phyloP scores from a whole-genome alignment of 1,284 basidiomycete genomes.

The Heterobasidion irregulare region DNA sequence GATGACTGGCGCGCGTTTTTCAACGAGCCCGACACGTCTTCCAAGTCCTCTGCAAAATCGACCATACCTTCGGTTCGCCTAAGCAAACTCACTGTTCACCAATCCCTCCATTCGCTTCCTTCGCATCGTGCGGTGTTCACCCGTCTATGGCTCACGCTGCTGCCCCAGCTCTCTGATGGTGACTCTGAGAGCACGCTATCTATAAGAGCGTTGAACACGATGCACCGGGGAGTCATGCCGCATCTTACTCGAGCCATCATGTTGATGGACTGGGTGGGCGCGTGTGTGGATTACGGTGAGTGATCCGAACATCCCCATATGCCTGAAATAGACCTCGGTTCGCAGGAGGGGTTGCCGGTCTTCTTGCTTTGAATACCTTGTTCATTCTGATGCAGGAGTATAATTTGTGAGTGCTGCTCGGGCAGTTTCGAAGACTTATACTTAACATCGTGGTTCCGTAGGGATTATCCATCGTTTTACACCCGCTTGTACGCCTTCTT shows the following conservation, averaged over 20 bases:
- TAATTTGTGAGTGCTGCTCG: slow-evolving; percentile 64
- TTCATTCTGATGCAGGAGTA: slow-evolving; percentile 91
- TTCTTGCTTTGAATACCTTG: slow-evolving; percentile 87
- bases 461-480: slow-evolving; percentile 96
- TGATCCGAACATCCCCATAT: neutral
- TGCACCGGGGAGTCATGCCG: slow-evolving; percentile 83
- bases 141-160: slow-evolving; percentile 64
- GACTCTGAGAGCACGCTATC: slow-evolving; percentile 23
- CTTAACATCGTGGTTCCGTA: slow-evolving; percentile 19
- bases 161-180: slow-evolving; percentile 45
- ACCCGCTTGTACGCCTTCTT: slow-evolving; percentile 88
- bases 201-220: slow-evolving; percentile 63
- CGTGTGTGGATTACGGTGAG: slow-evolving; percentile 78
- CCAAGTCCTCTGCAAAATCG: slow-evolving; percentile 19
- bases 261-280: slow-evolving; percentile 92
- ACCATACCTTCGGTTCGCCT: slow-evolving; percentile 35
- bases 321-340: neutral
- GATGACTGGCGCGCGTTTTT: slow-evolving; percentile 82
- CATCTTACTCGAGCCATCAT: slow-evolving; percentile 75
- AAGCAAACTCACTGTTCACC: slow-evolving; percentile 62
- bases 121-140: slow-evolving; percentile 79
- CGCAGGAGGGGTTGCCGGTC: slow-evolving; percentile 78
- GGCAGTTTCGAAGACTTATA: neutral
- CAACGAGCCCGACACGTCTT: slow-evolving; percentile 42
- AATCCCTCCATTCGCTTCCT: slow-evolving; percentile 63